These are phyloP conservation scores for Naganishia liquefaciens DNA, from an alignment of 1,284 basidiomycete genomes.

Conservation along the genomic window DNA sequence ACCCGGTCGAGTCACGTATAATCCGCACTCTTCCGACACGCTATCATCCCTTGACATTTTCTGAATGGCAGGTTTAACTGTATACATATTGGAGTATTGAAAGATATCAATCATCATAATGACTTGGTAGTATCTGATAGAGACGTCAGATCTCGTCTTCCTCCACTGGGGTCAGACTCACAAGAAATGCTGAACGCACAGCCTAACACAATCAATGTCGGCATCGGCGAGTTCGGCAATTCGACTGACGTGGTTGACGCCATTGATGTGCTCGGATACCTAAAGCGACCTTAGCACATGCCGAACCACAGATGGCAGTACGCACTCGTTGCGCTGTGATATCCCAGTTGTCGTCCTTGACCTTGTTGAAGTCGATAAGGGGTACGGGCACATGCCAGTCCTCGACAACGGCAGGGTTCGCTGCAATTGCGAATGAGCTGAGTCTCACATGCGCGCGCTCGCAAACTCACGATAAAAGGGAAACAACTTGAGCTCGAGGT, in stretches of 20 bases:
- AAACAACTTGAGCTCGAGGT: constrained; percentile 91
- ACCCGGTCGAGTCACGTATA: constrained; percentile 81
- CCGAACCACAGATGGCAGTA: constrained; percentile 1
- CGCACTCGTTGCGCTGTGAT: constrained; percentile 82
- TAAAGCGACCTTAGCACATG: constrained; percentile 46
- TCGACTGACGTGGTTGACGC: constrained; percentile 83
- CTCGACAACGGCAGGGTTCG: constrained; percentile 83
- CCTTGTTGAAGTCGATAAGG: constrained; percentile 75
- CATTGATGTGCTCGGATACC: constrained; percentile 80
- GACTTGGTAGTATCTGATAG: constrained; percentile 82
- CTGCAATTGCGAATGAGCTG: constrained; percentile 32
- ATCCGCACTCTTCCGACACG: constrained; percentile 82
- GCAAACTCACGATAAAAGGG: constrained; percentile 71
- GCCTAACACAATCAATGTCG: constrained; percentile 76
- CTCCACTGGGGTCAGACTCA: constrained; percentile 54
- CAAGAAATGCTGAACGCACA: constrained; percentile 90
- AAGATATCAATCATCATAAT: constrained; percentile 96
- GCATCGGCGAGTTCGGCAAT: constrained; percentile 92
- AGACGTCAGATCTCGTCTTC: not conserved
- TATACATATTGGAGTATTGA: constrained; percentile 98
- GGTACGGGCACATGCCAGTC: constrained; percentile 96
- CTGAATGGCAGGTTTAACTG: constrained; percentile 76
- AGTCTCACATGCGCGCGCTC: not conserved
- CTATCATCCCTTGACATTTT: constrained; percentile 79
- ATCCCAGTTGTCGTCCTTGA: constrained; percentile 92